Evolutionary conservation across 2,329 filamentous ascomycete genomes (phyloP).

Genomic region (Phialocephala sp.): DNA sequence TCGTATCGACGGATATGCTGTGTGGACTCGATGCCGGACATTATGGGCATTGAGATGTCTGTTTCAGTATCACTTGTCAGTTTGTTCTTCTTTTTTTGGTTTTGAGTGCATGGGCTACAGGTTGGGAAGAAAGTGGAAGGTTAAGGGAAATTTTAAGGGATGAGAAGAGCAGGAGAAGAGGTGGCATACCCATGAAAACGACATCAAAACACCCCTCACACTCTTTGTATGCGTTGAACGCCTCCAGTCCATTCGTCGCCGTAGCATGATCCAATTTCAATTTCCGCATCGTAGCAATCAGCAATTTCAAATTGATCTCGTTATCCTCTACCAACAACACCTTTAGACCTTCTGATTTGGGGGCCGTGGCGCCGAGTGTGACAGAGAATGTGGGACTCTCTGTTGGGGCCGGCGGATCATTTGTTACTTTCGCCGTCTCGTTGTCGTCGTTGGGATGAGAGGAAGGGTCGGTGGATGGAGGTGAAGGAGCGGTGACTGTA

Average conservation of each 20-base stretch:
- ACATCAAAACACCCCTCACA: conserved; percentile 46
- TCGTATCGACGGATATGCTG: conserved; percentile 56
- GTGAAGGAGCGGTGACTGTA: not conserved
- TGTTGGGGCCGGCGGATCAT: not conserved
- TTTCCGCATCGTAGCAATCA: conserved; percentile 42
- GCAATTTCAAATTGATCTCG: conserved; percentile 47
- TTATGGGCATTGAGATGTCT: conserved; percentile 62
- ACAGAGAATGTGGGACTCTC: not conserved
- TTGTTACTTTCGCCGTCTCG: not conserved
- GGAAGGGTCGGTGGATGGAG: conserved; percentile 1
- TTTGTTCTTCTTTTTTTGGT: not conserved
- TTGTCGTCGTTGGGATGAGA: not conserved
- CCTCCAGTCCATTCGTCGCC: conserved; percentile 54
- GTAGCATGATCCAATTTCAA: conserved; percentile 43
- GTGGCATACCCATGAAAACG: conserved; percentile 53
- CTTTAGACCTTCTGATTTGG: conserved; percentile 28
- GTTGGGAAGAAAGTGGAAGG: not conserved
- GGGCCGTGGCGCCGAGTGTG: not conserved
- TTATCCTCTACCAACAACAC: conserved; percentile 51
- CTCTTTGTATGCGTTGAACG: conserved; percentile 47
- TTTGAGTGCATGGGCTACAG: not conserved
- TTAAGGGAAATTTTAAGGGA: too few species aligned
- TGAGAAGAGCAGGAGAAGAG: not conserved
- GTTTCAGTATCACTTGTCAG: conserved; percentile 20
- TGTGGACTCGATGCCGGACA: conserved; percentile 56